Conservation (phyloP, 495 filamentous ascomycete genomes). For the Parathielavia hyrcaniae region DNA sequence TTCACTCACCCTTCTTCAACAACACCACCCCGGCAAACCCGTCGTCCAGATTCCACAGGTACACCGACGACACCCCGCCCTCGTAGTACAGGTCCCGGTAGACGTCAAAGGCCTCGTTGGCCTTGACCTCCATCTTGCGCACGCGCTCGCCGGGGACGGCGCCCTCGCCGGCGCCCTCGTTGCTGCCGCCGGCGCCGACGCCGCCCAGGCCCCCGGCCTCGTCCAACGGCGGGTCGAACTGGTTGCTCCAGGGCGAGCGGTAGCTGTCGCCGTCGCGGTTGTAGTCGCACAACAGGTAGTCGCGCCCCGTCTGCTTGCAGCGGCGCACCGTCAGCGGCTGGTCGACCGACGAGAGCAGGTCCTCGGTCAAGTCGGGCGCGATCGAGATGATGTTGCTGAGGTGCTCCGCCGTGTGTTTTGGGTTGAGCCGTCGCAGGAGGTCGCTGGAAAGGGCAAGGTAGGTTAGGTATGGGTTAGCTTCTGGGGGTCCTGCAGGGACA, state of each 20-base stretch:
- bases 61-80: constrained; percentile 88
- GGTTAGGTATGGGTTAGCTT: background rate
- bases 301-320: constrained; percentile 80
- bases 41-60: constrained; percentile 98
- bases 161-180: constrained; percentile 51
- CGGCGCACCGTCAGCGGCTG: constrained; percentile 82
- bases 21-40: constrained; percentile 95
- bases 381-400: constrained; percentile 78
- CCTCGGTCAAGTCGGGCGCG: constrained; percentile 88
- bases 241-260: constrained; percentile 95
- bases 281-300: constrained; percentile 99
- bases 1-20: constrained; percentile 75
- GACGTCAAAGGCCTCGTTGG: constrained; percentile 94
- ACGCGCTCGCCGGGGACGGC: constrained; percentile 80
- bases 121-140: constrained; percentile 83
- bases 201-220: constrained; percentile 39
- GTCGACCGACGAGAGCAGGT: constrained; percentile 94
- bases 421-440: constrained; percentile 95
- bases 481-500: constrained; percentile 13
- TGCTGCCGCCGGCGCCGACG: constrained; percentile 33
- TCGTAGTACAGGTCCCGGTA: constrained; percentile 98
- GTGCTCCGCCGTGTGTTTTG: constrained; percentile 79
- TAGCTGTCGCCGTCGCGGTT: constrained; percentile 98
- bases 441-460: constrained; percentile 53
- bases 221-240: constrained; percentile 81